Evolutionary conservation across 2,329 filamentous ascomycete genomes (phyloP).

Genomic region (Fusarium metavorans): DNA sequence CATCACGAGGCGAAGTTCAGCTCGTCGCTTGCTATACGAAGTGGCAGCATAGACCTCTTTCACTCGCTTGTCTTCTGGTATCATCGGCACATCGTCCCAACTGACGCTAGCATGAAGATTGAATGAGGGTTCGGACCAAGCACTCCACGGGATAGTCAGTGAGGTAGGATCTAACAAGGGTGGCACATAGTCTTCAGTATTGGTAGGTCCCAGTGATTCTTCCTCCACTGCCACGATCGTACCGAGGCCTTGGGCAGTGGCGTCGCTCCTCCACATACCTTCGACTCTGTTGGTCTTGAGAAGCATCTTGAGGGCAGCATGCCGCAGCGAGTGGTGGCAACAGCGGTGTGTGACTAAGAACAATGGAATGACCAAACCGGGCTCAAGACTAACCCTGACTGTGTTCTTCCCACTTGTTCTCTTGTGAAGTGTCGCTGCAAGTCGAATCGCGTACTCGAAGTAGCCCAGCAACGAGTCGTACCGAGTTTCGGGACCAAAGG

Average conservation of each 20-base stretch:
- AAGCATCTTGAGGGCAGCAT: slow-evolving; percentile 37
- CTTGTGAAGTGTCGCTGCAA: background rate
- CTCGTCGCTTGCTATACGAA: background rate
- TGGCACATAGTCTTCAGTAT: background rate
- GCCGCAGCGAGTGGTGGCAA: slow-evolving; percentile 41
- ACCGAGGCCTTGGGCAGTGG: slow-evolving; percentile 28
- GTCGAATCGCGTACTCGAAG: background rate
- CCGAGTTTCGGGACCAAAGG: background rate
- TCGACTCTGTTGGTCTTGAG: slow-evolving; percentile 39
- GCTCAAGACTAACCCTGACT: background rate
- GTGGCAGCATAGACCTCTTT: background rate
- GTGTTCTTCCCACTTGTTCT: background rate
- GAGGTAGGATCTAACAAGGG: background rate
- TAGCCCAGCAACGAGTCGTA: background rate
- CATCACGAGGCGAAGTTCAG: background rate
- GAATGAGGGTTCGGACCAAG: background rate
- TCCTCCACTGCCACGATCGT: slow-evolving; percentile 34
- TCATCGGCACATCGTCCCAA: background rate
- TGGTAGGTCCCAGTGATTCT: background rate
- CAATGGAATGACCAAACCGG: background rate
- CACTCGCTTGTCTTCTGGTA: slow-evolving; percentile 2
- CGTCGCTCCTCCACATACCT: slow-evolving; percentile 45
- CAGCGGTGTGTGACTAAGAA: slow-evolving; percentile 34
- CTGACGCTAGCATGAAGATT: background rate
- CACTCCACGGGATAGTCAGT: background rate